Conservation (phyloP, 306 rosid species). For the Trifolium fragiferum region DNA sequence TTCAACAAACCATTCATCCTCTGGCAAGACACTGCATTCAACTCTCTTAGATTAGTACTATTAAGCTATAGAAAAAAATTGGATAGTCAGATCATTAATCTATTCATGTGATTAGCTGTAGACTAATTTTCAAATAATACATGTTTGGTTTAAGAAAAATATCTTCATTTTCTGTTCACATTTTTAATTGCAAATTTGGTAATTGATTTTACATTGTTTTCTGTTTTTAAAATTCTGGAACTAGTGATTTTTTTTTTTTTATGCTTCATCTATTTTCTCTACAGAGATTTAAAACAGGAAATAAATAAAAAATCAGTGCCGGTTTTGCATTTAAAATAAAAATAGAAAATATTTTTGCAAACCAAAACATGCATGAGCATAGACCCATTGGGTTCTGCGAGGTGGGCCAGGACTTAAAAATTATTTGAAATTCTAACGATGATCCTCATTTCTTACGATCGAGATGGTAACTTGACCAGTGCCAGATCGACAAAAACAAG, state of each 20-base stretch:
- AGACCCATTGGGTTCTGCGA: no score
- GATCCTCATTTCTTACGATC: background rate
- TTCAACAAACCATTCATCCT: constrained; percentile 96
- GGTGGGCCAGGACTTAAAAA: no score
- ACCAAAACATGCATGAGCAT: background rate
- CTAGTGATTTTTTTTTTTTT: no score
- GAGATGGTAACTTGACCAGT: background rate
- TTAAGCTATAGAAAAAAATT: constrained; percentile 11
- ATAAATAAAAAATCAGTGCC: background rate
- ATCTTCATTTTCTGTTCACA: background rate
- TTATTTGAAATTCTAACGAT: no score
- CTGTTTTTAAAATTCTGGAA: no score
- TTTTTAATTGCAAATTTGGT: background rate
- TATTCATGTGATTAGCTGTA: background rate
- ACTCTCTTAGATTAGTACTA: constrained; percentile 8
- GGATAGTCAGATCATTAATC: background rate
- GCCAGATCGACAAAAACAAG: no score
- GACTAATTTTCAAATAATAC: background rate
- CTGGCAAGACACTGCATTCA: constrained; percentile 72
- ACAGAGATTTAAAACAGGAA: background rate
- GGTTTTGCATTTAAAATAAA: background rate
- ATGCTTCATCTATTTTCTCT: background rate
- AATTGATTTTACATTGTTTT: background rate
- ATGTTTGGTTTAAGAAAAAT: background rate
- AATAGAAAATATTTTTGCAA: background rate